Evolutionary conservation across 768 basidiomycete genomes (phyloP), one percentile per base, ranked within the genome.

Genomic region (Neoboletus magnificus): DNA sequence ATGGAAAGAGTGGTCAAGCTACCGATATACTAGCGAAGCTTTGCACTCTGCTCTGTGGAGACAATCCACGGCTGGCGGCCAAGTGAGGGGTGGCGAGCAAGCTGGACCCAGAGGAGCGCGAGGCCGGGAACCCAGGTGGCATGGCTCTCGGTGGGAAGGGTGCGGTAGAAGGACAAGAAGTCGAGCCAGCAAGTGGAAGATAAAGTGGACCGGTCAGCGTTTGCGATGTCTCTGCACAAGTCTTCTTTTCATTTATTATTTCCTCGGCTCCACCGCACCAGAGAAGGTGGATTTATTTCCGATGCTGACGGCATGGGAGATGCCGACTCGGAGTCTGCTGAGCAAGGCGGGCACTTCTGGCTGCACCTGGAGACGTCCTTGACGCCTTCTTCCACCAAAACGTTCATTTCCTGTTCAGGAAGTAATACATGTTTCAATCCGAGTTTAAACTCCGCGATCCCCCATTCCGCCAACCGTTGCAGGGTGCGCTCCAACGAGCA

Each of bases 21-120:
- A 71, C 69, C 6, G 69, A 65, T 20, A 62, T 50, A 32, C 69
- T 71, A 22, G 50, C 32, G 25, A 71, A 62, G 41, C 69, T 72
- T 4, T 53, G 63, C 13, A 62, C 55, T 59, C 69, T 69, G 30
- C 60, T 60, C 40, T 48, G 47, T 12, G 61, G 62, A 0, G 66
- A 54, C 10, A 68, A 48, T n/a, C 58, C 55, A 50, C 36, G 30
- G 33, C 7, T 27, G 5, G 27, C 29, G 29, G 55, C 10, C 20
- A 40, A 36, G 29, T n/a, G 54, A 45, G 45, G 56, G 22, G 35
- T 48, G n/a, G 54, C 20, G 22, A 62, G 54, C 6, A 65, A 43
- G 54, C 46, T 59, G 15, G 60, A 57, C 37, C 37, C 55, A 15
- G 62, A 62, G 5, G 57, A 56, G 32, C 30, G 44, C 6, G 58